phyloP scores from a whole-genome alignment of 768 basidiomycete species.

The Lactarius deliciosus region DNA sequence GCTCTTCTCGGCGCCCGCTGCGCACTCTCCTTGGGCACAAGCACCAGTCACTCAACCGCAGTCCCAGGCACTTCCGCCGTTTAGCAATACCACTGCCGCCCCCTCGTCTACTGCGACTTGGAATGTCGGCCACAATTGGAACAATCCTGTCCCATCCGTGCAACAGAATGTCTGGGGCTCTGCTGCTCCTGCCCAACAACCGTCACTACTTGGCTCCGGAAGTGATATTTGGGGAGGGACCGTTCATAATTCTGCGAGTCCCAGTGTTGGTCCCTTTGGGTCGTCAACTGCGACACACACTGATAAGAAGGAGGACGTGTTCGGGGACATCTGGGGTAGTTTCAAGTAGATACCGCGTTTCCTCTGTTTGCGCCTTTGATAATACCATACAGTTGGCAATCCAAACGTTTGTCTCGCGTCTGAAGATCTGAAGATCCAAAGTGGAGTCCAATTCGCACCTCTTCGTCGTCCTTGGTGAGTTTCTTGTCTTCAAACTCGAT shows the following conservation, averaged over 20 bases:
- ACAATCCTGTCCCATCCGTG: constrained; percentile 34
- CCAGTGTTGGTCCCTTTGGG: constrained; percentile 38
- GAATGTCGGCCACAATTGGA: constrained; percentile 71
- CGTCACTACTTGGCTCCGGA: constrained; percentile 39
- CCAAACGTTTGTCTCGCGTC: not conserved
- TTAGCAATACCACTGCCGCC: constrained; percentile 40
- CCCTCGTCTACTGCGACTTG: constrained; percentile 55
- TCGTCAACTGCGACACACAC: constrained; percentile 35
- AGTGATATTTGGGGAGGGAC: constrained; percentile 60
- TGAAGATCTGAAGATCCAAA: too few relatives aligned
- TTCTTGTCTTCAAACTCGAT: not conserved
- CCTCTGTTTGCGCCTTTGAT: not conserved
- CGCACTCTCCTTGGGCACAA: constrained; percentile 34
- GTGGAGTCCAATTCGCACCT: too few relatives aligned
- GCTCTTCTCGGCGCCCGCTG: constrained; percentile 58
- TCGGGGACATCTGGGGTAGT: constrained; percentile 82
- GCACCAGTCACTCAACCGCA: constrained; percentile 14
- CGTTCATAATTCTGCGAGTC: constrained; percentile 30
- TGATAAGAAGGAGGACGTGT: constrained; percentile 72
- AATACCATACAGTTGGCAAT: not conserved
- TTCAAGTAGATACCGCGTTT: constrained; percentile 54
- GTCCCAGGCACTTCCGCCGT: constrained; percentile 20
- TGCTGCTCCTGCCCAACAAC: constrained; percentile 33
- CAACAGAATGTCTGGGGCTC: constrained; percentile 40
- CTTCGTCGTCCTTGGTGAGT: too few relatives aligned